phyloP scores from a whole-genome alignment of 108 stramenopile genomes.

The Cyclotella choctawhatcheeana region DNA sequence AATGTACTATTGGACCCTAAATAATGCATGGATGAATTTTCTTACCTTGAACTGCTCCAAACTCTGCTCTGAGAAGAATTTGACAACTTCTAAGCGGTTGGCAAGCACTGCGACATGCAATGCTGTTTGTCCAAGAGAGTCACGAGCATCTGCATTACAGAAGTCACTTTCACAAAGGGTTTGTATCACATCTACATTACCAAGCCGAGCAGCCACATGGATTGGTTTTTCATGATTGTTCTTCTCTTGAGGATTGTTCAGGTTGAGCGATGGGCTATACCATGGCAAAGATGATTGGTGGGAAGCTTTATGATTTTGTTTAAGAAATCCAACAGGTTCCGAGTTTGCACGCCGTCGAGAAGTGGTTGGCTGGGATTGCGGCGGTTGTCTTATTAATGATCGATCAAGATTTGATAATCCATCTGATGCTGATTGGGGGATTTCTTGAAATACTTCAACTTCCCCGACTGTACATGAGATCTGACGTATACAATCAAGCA shows the following conservation, averaged over 20 bases:
- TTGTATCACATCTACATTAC: conserved; percentile 27
- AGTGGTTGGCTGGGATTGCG: conserved; percentile 15
- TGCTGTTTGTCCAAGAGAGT: conserved; percentile 40
- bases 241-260: conserved; percentile 21
- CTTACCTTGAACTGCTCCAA: conserved; percentile 24
- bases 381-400: neutral
- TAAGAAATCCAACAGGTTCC: conserved; percentile 5
- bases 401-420: too few relatives aligned
- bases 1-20: too few relatives aligned
- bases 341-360: conserved; percentile 3
- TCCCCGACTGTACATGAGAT: conserved; percentile 10
- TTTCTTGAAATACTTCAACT: conserved; percentile 2
- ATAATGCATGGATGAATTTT: neutral
- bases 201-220: conserved; percentile 42
- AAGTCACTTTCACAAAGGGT: conserved; percentile 25
- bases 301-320: neutral
- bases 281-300: conserved; percentile 4
- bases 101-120: conserved; percentile 34
- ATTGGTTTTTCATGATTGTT: conserved; percentile 43
- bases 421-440: conserved; percentile 8
- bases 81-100: conserved; percentile 21
- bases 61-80: conserved; percentile 21
- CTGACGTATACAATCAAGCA: conserved; percentile 15
- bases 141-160: conserved; percentile 33
- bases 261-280: conserved; percentile 37